Evolutionary conservation across 805 yeast genomes (phyloP), one percentile per base, ranked within the genome.

Genomic region (Wickerhamiella cacticola): DNA sequence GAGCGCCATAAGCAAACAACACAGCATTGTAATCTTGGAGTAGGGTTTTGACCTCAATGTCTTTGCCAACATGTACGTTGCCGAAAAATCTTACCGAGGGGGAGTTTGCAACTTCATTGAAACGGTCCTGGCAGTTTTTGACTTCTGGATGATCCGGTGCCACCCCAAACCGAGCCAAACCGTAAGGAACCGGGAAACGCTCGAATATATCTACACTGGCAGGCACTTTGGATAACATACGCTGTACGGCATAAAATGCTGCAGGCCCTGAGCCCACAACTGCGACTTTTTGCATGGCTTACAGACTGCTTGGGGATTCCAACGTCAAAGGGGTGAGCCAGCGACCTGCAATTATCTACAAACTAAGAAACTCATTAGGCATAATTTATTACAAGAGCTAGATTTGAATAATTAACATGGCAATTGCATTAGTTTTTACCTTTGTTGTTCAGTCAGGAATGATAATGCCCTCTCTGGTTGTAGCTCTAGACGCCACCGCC

Each of bases 101-200:
- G 59, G 66, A 56, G 19, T 41, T 41, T 1, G 63, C 64, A 19
- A 70, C 67, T 47, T 79, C 78, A 8, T 71, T 73, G 59, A 92
- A 81, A 46, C 87, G 79, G 16, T 82, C 82, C 61, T 80, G 71
- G 68, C 73, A 68, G 50, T 65, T 65, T 53, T 88, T 89, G 26
- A 92, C 97, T 58, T 92, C 97, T 0, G 96, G 95, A 64, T 92
- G 96, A 64, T 92, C 99, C 2, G 99, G 99, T 0, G 98, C 96
- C n/a, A 92, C 97, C 1, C 99, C 99, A 60, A 75, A 88, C 29
- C 99, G 66, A 36, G 88, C 79, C 28, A 92, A 70, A 0, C 99
- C 99, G 66, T 74, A 89, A 0, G 98, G 98, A 5, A 87, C 79
- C 0, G 96, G 95, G 22, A 79, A 67, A 52, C 76, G 73, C 59